A percentile compares a stretch with the other conserved stretches of the same genome.
These are phyloP conservation scores for Borealophlyctis nickersoniae DNA, from an alignment of 192 early-diverging fungal species.

Conservation along the genomic window DNA sequence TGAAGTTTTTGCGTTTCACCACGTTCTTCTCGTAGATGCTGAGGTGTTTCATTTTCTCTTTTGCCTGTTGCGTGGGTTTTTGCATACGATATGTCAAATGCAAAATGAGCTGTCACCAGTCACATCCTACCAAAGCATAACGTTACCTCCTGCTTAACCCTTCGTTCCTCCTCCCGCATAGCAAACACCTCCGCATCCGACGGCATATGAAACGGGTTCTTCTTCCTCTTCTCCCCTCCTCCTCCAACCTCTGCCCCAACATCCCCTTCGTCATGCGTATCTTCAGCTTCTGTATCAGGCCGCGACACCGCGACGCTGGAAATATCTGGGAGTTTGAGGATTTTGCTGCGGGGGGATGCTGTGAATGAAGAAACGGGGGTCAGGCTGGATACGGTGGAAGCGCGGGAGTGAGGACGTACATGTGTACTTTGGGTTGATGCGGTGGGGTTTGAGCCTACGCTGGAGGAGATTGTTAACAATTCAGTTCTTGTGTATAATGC, in stretches of 20 bases:
- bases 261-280: slow-evolving; percentile 2
- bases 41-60: slow-evolving; percentile 41
- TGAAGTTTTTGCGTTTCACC: slow-evolving; percentile 50
- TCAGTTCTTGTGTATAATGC: too few species aligned
- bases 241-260: not conserved
- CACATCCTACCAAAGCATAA: not conserved
- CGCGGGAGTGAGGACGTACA: not conserved
- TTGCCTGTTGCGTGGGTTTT: slow-evolving; percentile 36
- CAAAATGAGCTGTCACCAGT: not conserved
- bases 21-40: slow-evolving; percentile 49
- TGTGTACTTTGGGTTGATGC: not conserved
- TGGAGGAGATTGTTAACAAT: too few species aligned
- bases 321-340: slow-evolving; percentile 52
- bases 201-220: slow-evolving; percentile 56
- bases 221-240: not conserved
- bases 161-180: slow-evolving; percentile 47
- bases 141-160: slow-evolving; percentile 41
- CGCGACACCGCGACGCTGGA: not conserved
- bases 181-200: slow-evolving; percentile 55
- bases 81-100: not conserved
- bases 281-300: not conserved
- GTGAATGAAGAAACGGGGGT: not conserved
- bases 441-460: too few species aligned
- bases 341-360: slow-evolving; percentile 43
- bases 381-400: not conserved